A percentile compares a stretch with the other conserved stretches of the same genome.
Evolutionary conservation across 352 stramenopile species (phyloP).

Genomic region (Phytophthora pistaciae): DNA sequence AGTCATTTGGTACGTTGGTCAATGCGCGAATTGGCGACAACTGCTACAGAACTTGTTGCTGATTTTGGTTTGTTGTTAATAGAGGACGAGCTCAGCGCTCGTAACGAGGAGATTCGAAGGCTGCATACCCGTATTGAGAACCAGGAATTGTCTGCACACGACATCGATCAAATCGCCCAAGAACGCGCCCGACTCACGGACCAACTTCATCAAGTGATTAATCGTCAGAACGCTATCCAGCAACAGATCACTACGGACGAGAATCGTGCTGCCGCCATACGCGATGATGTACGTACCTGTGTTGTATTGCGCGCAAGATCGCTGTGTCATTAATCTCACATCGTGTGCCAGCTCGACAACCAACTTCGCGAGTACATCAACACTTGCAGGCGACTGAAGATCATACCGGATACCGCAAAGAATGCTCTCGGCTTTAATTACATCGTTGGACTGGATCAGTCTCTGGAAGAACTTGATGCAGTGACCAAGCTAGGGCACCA

Average conservation of each 20-base stretch:
- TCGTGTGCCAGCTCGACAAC: slow-evolving; percentile 51
- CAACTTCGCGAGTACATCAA: slow-evolving; percentile 86
- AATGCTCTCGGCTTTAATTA: slow-evolving; percentile 85
- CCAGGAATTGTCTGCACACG: slow-evolving; percentile 81
- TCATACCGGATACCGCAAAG: slow-evolving; percentile 87
- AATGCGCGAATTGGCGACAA: not conserved
- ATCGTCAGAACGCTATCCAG: slow-evolving; percentile 68
- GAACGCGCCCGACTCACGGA: slow-evolving; percentile 79
- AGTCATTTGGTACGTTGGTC: slow-evolving; percentile 74
- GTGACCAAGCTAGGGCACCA: slow-evolving; percentile 66
- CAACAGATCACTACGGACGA: slow-evolving; percentile 70
- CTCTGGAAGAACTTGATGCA: slow-evolving; percentile 66
- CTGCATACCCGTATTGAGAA: slow-evolving; percentile 78
- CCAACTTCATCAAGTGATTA: slow-evolving; percentile 71
- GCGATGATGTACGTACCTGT: slow-evolving; percentile 58
- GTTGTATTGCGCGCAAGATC: not conserved
- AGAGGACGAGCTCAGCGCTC: slow-evolving; percentile 59
- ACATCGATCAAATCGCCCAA: slow-evolving; percentile 79
- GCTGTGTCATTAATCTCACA: not conserved
- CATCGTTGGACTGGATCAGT: slow-evolving; percentile 70
- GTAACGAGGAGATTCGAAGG: slow-evolving; percentile 69
- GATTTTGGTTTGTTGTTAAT: slow-evolving; percentile 13
- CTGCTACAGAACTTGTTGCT: not conserved
- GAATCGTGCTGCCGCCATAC: slow-evolving; percentile 71
- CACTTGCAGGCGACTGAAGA: slow-evolving; percentile 83